Percentiles rank a stretch among this genome's conserved stretches.
Conservation (phyloP, 1,139 yeast genomes). For the Pichiaceae sp. region DNA sequence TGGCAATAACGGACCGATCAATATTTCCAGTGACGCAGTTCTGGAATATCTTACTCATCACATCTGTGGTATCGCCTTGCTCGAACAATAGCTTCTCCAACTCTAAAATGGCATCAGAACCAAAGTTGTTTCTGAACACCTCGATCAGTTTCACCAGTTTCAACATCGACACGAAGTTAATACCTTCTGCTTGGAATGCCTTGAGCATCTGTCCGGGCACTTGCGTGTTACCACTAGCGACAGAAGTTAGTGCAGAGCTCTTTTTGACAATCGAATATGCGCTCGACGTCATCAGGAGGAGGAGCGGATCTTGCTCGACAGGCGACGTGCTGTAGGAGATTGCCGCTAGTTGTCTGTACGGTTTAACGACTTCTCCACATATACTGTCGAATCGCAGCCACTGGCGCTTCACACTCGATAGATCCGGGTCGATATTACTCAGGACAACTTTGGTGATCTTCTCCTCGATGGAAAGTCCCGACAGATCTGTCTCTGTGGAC, state of each 20-base stretch:
- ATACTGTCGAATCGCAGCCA: constrained; percentile 58
- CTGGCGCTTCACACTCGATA: constrained; percentile 26
- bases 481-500: constrained; percentile 10
- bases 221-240: background rate
- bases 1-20: constrained; percentile 15
- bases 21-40: constrained; percentile 20
- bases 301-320: constrained; percentile 16
- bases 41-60: constrained; percentile 28
- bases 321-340: constrained; percentile 26
- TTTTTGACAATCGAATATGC: constrained; percentile 23
- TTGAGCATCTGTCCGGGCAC: background rate
- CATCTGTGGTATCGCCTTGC: constrained; percentile 1
- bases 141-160: constrained; percentile 7
- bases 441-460: constrained; percentile 22
- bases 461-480: constrained; percentile 21
- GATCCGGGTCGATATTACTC: constrained; percentile 13
- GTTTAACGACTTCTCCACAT: constrained; percentile 57
- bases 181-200: background rate
- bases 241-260: constrained; percentile 20
- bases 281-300: constrained; percentile 18
- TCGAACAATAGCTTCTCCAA: constrained; percentile 7
- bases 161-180: background rate
- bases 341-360: constrained; percentile 38
- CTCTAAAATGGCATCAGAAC: constrained; percentile 6
- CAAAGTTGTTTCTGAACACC: constrained; percentile 8